Base-by-base conservation (phyloP, 306 rosid species). In the Luffa acutangula region DNA sequence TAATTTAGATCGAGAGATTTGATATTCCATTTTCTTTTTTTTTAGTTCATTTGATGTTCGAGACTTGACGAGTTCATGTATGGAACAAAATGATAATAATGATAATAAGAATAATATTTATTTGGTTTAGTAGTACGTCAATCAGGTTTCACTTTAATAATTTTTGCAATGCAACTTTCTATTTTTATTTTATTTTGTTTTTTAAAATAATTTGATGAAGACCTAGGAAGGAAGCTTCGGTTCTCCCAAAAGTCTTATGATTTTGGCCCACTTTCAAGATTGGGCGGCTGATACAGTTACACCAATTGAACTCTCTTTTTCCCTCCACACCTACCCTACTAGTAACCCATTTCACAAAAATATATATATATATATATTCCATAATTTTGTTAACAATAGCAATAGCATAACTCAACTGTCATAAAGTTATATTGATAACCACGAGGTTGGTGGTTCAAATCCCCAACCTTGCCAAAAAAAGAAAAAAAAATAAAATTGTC, bases 261-360 rank as follows among this genome's bases (percentile, higher is more conserved):
- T 3, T 7, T 13, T 1, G 78, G 14, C 78, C 60, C 78, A 73
- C 45, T 31, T 49, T 51, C 45, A 25, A 73, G 78, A 13, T 73
- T 31, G 78, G 78, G 78, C 78, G 78, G 60, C 78, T 49, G 60
- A 69, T 6, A 45, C 59, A 46, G 51, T 41, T 65, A 7, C 12
- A 13, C 49, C 75, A 18, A 18, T 69, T 42, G n/a, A 14, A 65
- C n/a, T 20, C n/a, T 20, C 9, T 15, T n/a, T 42, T n/a, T 20
- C 36, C 4, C 5, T 70, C 56, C 39, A 60, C n/a, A 71, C 57
- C 76, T 21, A 71, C 76, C 33, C 76, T 46, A 15, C 17, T 49
- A 65, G 12, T 59, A 59, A 20, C 65, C 36, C 34, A 20, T n/a
- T 8, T 7, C 34, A 7, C 33, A 7, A 2, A 57, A 20, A 57